Base-by-base conservation (phyloP, 768 basidiomycete genomes). In the Dentipellis fragilis region DNA sequence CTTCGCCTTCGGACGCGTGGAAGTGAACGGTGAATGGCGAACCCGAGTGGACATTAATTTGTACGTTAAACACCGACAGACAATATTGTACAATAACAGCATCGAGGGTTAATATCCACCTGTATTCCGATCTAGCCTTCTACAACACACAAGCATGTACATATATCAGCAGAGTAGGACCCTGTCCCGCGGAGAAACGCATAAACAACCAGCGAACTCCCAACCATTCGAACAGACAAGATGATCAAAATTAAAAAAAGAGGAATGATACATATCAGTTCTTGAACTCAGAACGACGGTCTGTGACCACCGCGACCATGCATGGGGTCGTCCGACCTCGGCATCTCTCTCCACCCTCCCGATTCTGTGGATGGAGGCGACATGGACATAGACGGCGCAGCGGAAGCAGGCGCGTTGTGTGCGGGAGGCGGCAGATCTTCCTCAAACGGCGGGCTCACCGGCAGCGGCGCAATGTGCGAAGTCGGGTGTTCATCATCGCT, bases 391-490 rank as follows among this genome's bases (percentile, higher is more conserved):
- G 42, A 49, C 54, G 37, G 22, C 47, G 59, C 50, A 2, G 46
- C 52, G 29, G 29, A 29, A 14, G 51, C 2, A 34, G 59, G 51
- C 16, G 59, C 55, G 16, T 38, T 42, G 60, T 67, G 58, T 17
- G 11, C 11, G 9, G 56, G 22, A 22, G 56, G 51, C 4, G 48
- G 59, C 59, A 63, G 40, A 58, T 54, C 49, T 59, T 69, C 69
- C 11, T 72, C 71, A 56, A 66, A 72, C 5, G 65, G 62, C 7
- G 73, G 66, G 58, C 68, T 74, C 19, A 71, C 51, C 22, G 73
- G 73, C 51, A 78, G 61, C 11, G 76, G 74, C 19, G 71, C 72
- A 14, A 67, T 37, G 39, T 59, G 56, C 29, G 63, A 51, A 17
- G 49, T 48, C 17, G 45, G 56, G 45, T 61, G 62, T 40, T 75